Evolutionary conservation across 1,284 basidiomycete genomes (phyloP), one percentile per base, ranked within the genome.

Genomic region (Mycena sp.): DNA sequence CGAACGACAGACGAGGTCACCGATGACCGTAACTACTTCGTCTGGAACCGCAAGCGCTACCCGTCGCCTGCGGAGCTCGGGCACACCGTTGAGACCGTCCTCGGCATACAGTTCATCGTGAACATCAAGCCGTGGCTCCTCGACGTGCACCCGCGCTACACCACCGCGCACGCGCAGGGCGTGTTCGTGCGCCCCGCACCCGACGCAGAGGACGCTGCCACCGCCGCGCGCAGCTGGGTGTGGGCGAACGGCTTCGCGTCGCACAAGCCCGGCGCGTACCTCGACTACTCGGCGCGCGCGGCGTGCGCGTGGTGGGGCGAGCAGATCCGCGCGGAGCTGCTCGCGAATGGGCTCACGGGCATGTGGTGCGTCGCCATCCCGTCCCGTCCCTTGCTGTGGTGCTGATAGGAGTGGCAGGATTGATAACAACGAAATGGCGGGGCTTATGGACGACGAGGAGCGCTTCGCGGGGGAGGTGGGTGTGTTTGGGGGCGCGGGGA

Each of bases 51-150:
- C 58, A 23, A n/a, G 35, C 65, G 65, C 35, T 67, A 67, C 46
- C 65, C 65, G 0, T 61, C 58, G 14, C 65, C 65, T 19, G 65
- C 58, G 14, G 65, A 61, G 16, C 35, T 67, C 5, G 65, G 65
- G 9, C 65, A 58, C 44, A 61, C 61, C 38, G 58, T 67, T 21
- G 65, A 67, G 56, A 49, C 43, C 29, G 62, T 64, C 54, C 55
- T 67, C 58, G 65, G 65, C 40, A 59, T 67, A 25, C 65, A 67
- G 59, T 37, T 64, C 50, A 67, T 67, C 48, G 45, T 51, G 19
- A 67, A 67, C 62, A 59, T 64, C 32, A 67, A 67, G 29, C 65
- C 65, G n/a, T 67, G 65, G 65, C 52, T 67, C 26, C 62, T 67
- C 19, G 41, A 25, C 21, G 40, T n/a, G 26, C 65, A 67, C 35